Evolutionary conservation across 371 early-diverging fungal species (phyloP).

Genomic region (Fennellomyces sp.): DNA sequence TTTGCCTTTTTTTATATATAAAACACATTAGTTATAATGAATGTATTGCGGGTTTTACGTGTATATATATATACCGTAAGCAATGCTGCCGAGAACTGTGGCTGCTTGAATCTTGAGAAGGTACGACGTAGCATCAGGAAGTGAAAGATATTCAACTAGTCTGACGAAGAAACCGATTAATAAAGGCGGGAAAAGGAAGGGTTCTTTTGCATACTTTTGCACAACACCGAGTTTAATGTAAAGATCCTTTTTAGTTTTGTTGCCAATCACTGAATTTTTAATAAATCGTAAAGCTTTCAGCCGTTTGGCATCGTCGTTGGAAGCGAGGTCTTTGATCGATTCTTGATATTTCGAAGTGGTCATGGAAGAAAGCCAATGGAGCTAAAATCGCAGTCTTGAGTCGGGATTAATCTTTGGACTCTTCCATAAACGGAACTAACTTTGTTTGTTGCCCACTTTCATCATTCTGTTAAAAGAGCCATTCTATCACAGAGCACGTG

Average conservation of each 20-base stretch:
- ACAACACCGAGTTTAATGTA: conserved; percentile 73
- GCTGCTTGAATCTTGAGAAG: conserved; percentile 68
- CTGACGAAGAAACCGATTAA: conserved; percentile 27
- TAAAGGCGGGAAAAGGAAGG: background rate
- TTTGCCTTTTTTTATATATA: conserved; percentile 66
- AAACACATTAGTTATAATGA: background rate
- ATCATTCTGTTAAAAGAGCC: no score
- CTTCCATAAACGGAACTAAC: no score
- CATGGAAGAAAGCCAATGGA: no score
- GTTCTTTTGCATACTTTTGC: conserved; percentile 54
- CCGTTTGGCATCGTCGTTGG: conserved; percentile 46
- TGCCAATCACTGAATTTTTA: conserved; percentile 88
- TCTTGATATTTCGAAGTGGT: conserved; percentile 64
- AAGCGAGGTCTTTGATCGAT: conserved; percentile 55
- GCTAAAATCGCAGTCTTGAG: background rate
- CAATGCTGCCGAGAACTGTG: conserved; percentile 81
- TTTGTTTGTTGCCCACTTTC: no score
- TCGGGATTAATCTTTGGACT: no score
- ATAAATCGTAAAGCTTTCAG: conserved; percentile 75
- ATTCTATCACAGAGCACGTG: no score
- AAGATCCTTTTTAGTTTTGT: conserved; percentile 80
- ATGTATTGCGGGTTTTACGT: background rate
- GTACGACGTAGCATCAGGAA: conserved; percentile 33
- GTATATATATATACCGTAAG: conserved; percentile 58
- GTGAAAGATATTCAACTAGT: conserved; percentile 57